Conservation (phyloP, 2,329 filamentous ascomycete genomes). For the Alternaria brassicae region DNA sequence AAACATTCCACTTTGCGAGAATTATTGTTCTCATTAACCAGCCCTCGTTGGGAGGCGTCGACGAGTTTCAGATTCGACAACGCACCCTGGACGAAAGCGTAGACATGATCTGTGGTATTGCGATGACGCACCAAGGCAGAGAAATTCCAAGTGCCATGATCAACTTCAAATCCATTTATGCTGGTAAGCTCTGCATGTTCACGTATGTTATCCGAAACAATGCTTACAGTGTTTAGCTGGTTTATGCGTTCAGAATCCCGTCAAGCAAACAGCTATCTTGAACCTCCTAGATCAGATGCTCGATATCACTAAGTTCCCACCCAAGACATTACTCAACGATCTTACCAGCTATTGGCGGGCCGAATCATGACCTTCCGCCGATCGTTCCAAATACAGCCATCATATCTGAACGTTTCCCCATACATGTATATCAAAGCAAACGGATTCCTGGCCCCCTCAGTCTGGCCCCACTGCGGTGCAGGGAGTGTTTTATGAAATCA, state of each 20-base stretch:
- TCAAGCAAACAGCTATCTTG: constrained; percentile 35
- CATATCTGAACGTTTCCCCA: not conserved
- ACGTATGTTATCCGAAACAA: not conserved
- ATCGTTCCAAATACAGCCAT: not conserved
- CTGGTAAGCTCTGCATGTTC: constrained; percentile 26
- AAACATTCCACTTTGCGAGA: constrained; percentile 61
- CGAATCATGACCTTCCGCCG: constrained; percentile 19
- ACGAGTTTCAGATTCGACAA: constrained; percentile 57
- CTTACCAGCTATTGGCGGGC: constrained; percentile 39
- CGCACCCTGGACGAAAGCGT: constrained; percentile 57
- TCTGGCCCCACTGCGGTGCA: not conserved
- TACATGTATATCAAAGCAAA: not conserved
- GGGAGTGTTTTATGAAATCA: not conserved
- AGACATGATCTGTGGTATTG: constrained; percentile 60
- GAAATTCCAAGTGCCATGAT: constrained; percentile 39
- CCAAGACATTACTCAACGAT: constrained; percentile 38
- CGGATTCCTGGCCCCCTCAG: not conserved
- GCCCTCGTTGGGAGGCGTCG: constrained; percentile 58
- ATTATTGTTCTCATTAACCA: constrained; percentile 63
- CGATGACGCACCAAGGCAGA: constrained; percentile 49
- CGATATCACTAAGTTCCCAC: constrained; percentile 40
- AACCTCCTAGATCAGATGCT: constrained; percentile 39
- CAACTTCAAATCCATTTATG: constrained; percentile 40
- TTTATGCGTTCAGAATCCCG: constrained; percentile 39
- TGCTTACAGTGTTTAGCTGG: constrained; percentile 29